Base-by-base conservation (phyloP, 768 basidiomycete species). In the Solioccasus polychromus region DNA sequence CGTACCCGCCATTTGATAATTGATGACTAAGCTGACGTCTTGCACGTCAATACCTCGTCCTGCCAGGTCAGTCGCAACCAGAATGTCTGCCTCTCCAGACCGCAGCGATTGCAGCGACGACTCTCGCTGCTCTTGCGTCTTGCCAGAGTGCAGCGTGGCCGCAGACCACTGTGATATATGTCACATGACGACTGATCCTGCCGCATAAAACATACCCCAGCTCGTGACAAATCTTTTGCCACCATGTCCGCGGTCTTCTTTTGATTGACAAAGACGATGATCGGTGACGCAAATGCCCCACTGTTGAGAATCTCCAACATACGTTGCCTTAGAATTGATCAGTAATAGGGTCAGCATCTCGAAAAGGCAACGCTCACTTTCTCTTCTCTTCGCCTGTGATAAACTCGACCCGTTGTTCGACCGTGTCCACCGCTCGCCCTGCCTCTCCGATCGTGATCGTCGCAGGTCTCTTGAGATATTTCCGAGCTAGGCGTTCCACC, bases 191-290 rank as follows among this genome's bases (percentile, higher is more conserved):
- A 15, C 30, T 4, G 15, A n/a, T n/a, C n/a, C n/a, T n/a, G n/a
- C n/a, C n/a, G n/a, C n/a, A n/a, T n/a, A n/a, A 31, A 19, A 78
- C 88, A 32, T 65, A 94, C 88, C 18, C 90, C 88, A 31, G 85
- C 91, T 42, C 92, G 88, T 39, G 85, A 83, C 2, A 99, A 73
- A 61, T 97, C 94, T 65, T 94, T 94, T 30, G 92, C 87, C 26
- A 99, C 92, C 85, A 93, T 91, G 64, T 99, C 96, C 40, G 94
- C 95, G 11, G 92, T 95, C 77, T 97, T 96, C 77, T 99, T 99
- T 69, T 98, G 94, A 66, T 98, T 98, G 73, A 97, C 94, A 69
- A 98, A 99, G 17, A 93, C 89, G 52, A 99, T 99, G 56, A 99
- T 98, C 5, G 96, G 96, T 15, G 96, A 81, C 28, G 82, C 68